Evolutionary conservation across 1,284 basidiomycete genomes (phyloP).

Genomic region (Fistulina hepatica): DNA sequence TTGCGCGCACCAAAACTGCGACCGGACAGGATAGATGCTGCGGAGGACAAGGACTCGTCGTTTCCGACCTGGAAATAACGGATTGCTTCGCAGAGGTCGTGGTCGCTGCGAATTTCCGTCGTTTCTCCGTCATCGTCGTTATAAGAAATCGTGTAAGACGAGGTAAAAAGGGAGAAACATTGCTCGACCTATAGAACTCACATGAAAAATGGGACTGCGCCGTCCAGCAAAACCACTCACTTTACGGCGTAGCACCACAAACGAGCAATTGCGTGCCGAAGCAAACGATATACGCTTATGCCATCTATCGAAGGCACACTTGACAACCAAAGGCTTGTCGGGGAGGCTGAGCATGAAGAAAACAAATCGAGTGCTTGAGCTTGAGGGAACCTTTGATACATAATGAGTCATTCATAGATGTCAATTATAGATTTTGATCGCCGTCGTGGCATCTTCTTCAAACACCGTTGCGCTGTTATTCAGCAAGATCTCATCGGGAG

Average conservation of each 20-base stretch:
- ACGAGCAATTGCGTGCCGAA: slow-evolving; percentile 66
- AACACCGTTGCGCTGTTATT: no score
- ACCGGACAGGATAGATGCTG: slow-evolving; percentile 61
- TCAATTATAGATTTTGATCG: no score
- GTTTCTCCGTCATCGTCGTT: slow-evolving; percentile 81
- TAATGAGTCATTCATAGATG: no score
- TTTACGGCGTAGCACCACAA: slow-evolving; percentile 56
- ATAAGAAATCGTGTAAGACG: slow-evolving; percentile 64
- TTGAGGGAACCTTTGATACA: no score
- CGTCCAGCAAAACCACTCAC: slow-evolving; percentile 28
- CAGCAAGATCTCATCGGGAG: no score
- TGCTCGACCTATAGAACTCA: slow-evolving; percentile 55
- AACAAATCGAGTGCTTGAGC: no score
- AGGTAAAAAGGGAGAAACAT: slow-evolving; percentile 65
- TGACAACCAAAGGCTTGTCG: slow-evolving; percentile 61
- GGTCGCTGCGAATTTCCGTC: slow-evolving; percentile 55
- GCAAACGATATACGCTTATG: slow-evolving; percentile 68
- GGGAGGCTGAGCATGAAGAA: slow-evolving; percentile 36
- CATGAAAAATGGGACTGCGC: not conserved
- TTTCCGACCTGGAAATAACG: slow-evolving; percentile 65
- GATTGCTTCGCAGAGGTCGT: slow-evolving; percentile 76
- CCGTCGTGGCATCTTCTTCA: no score
- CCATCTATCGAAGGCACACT: slow-evolving; percentile 66
- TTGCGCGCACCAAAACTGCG: slow-evolving; percentile 55
- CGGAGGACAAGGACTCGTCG: slow-evolving; percentile 64